Base-by-base conservation (phyloP, 495 filamentous ascomycete genomes). In the Tuber umbilicatum region DNA sequence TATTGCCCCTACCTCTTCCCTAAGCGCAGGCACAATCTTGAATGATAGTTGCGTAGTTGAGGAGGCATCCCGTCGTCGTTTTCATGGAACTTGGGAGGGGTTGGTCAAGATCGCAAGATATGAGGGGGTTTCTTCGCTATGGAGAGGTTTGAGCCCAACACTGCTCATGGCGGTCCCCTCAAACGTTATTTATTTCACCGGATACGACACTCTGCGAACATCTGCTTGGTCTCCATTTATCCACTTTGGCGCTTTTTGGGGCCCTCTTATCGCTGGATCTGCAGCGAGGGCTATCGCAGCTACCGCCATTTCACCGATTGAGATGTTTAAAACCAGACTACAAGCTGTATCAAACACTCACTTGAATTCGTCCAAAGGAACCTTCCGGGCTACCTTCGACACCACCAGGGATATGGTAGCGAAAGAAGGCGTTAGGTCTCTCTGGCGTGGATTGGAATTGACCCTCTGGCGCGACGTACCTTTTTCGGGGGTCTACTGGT, bases 121-220 rank as follows among this genome's bases (percentile, higher is more conserved):
- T 82, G 95, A 99, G 85, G 95, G 95, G 1, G 77, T 92, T 21
- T 88, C 87, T 31, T 93, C 96, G 12, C 87, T 99, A 70, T 99
- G 95, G 95, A 89, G 95, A 47, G 95, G 95, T 7, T 87, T 99
- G 2, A 94, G 91, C 31, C 93, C 96, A 16, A 99, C 96, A 1
- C 84, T 99, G 64, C 87, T 92, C 79, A 99, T 99, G 95, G 90
- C 94, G 4, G 89, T 99, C 42, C 95, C 95, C 0, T 93, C 89
- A 47, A 99, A 99, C 83, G 94, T 99, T 75, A 98, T 99, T 75
- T 99, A 99, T 84, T 97, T 97, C 80, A 94, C 95, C 43, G 95
- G 94, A n/a, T 99, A 99, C 83, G 95, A 99, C 80, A 95, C 92
- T 89, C 84, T 99, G 75, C 90, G 95, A 21, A 90, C 85, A 37